These are phyloP conservation scores for Leccinum uliginosum DNA, from an alignment of 768 basidiomycete species.

Conservation along the genomic window DNA sequence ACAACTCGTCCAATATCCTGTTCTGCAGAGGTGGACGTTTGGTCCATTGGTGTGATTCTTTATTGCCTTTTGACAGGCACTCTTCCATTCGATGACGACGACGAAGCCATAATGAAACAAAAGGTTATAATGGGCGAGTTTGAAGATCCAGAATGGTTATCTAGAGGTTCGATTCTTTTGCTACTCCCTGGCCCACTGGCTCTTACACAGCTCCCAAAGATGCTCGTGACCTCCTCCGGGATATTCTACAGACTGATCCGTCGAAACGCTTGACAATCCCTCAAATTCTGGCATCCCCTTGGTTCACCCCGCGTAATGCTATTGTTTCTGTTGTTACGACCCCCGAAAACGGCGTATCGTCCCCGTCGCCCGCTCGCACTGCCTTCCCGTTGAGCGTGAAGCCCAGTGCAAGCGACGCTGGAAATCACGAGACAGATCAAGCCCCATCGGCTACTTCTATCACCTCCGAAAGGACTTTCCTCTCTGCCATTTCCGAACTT, in stretches of 20 bases:
- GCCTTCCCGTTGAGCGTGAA: constrained; percentile 28
- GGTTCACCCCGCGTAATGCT: constrained; percentile 57
- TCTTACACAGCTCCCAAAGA: constrained; percentile 43
- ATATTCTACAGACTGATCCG: constrained; percentile 75
- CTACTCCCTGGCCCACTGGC: not conserved
- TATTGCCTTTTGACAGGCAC: constrained; percentile 88
- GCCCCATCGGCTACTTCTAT: constrained; percentile 41
- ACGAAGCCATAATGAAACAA: constrained; percentile 75
- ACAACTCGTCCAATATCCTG: constrained; percentile 7
- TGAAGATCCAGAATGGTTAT: constrained; percentile 91
- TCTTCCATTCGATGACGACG: constrained; percentile 87
- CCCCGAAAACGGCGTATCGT: constrained; percentile 21
- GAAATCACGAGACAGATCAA: constrained; percentile 24
- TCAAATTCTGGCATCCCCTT: constrained; percentile 79
- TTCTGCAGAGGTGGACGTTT: constrained; percentile 81
- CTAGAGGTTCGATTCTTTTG: constrained; percentile 53
- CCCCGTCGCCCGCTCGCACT: constrained; percentile 31
- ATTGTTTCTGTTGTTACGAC: constrained; percentile 1
- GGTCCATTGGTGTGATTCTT: constrained; percentile 91
- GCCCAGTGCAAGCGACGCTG: constrained; percentile 7
- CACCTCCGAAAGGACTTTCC: constrained; percentile 42
- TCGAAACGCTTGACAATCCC: constrained; percentile 72
- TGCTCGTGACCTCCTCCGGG: constrained; percentile 76
- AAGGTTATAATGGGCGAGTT: constrained; percentile 84
- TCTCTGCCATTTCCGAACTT: constrained; percentile 51